Conservation (phyloP, 371 early-diverging fungal species). For the Rhizopus arrhizus region DNA sequence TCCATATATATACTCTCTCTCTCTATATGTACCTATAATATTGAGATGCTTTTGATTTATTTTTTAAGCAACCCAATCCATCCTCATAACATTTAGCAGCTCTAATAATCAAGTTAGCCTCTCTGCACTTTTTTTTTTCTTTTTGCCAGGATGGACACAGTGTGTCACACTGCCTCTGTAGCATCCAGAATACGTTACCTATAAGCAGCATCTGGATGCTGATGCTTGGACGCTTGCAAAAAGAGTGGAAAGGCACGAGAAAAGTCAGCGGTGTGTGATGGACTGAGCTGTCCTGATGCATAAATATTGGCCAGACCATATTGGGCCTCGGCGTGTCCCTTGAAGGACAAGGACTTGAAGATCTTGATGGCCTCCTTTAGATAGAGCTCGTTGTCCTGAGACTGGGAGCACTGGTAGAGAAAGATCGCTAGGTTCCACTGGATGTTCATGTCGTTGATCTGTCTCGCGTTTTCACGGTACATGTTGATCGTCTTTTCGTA, state of each 20-base stretch:
- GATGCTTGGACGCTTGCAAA: slow-evolving; percentile 69
- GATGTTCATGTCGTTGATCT: slow-evolving; percentile 72
- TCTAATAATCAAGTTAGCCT: slow-evolving; percentile 24
- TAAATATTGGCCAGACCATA: slow-evolving; percentile 68
- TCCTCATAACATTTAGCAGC: slow-evolving; percentile 72
- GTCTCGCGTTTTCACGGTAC: slow-evolving; percentile 65
- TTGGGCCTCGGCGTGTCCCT: slow-evolving; percentile 65
- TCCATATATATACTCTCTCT: not conserved
- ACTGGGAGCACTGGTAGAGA: slow-evolving; percentile 58
- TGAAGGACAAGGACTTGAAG: slow-evolving; percentile 56
- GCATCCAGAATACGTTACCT: slow-evolving; percentile 24
- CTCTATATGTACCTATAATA: slow-evolving; percentile 57
- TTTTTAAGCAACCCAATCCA: slow-evolving; percentile 63
- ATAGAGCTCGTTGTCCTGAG: slow-evolving; percentile 49
- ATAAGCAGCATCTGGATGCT: slow-evolving; percentile 68
- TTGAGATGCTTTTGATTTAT: slow-evolving; percentile 64
- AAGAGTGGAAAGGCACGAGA: slow-evolving; percentile 68
- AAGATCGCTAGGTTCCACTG: slow-evolving; percentile 79
- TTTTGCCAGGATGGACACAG: too few relatives aligned
- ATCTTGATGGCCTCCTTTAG: slow-evolving; percentile 62
- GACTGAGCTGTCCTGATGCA: slow-evolving; percentile 55
- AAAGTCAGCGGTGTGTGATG: slow-evolving; percentile 63
- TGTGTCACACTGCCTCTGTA: too few relatives aligned
- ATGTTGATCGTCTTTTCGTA: slow-evolving; percentile 68
- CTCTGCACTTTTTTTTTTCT: not conserved